Conservation (phyloP, 495 filamentous ascomycete genomes). For the Hypoxylon subgilvum region DNA sequence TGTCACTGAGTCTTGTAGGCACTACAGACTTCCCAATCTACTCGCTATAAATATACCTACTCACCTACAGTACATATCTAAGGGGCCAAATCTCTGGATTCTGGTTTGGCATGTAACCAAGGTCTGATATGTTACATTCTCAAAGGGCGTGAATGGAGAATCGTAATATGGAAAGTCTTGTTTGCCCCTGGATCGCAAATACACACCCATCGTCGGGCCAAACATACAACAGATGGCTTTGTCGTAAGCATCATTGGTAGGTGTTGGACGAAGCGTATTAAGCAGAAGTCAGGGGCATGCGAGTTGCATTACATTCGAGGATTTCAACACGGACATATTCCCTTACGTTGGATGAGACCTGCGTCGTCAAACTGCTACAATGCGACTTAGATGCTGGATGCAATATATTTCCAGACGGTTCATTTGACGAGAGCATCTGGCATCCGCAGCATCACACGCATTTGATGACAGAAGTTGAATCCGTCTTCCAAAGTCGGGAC, state of each 20-base stretch:
- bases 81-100: no score
- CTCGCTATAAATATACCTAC: no score
- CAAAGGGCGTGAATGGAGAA: no score
- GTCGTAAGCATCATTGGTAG: neutral
- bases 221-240: no score
- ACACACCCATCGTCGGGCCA: no score
- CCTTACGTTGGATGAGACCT: constrained; percentile 13
- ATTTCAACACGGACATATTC: neutral
- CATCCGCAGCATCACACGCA: neutral
- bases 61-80: no score
- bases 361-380: neutral
- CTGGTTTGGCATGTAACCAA: no score
- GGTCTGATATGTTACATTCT: no score
- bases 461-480: neutral
- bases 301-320: neutral
- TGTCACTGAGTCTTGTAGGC: no score
- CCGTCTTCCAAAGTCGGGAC: neutral
- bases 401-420: neutral
- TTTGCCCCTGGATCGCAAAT: no score
- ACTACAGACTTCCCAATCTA: no score
- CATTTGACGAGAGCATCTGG: constrained; percentile 1
- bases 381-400: neutral
- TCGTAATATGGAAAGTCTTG: no score
- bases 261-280: neutral
- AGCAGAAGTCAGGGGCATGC: constrained; percentile 2